phyloP scores from a whole-genome alignment of 192 early-diverging fungal species.

The Backusella sp. region DNA sequence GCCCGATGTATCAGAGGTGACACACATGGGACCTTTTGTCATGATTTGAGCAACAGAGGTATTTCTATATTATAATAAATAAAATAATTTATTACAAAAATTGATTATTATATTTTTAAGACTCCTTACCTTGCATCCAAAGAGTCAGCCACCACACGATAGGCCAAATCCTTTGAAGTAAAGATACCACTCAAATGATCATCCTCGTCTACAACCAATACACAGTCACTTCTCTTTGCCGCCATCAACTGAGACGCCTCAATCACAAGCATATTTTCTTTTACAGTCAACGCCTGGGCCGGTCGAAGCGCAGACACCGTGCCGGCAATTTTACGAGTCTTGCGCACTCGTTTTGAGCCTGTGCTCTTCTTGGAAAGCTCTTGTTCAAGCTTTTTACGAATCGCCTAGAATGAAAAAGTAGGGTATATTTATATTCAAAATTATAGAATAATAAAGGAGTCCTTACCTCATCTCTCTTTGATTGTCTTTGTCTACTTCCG shows the following conservation, averaged over 20 bases:
- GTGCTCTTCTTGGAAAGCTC: conserved; percentile 59
- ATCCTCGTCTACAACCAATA: conserved; percentile 88
- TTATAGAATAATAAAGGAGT: neutral
- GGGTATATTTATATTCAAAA: too few relatives aligned
- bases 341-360: conserved; percentile 35
- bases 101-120: neutral
- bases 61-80: conserved; percentile 30
- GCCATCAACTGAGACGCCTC: conserved; percentile 91
- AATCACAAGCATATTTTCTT: conserved; percentile 58
- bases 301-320: conserved; percentile 71
- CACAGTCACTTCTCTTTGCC: conserved; percentile 92
- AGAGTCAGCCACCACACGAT: conserved; percentile 77
- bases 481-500: conserved; percentile 30
- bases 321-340: conserved; percentile 40
- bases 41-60: conserved; percentile 72
- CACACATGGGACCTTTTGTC: conserved; percentile 82
- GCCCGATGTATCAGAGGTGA: conserved; percentile 71
- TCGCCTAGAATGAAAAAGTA: conserved; percentile 44
- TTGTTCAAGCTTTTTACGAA: conserved; percentile 74
- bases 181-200: conserved; percentile 89
- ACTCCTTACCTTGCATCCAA: conserved; percentile 51
- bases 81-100: too few relatives aligned
- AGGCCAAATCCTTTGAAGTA: conserved; percentile 85
- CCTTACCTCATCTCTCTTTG: conserved; percentile 41
- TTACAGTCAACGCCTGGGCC: conserved; percentile 70